A percentile compares a stretch with the other conserved stretches of the same genome.
Evolutionary conservation across 169 alveolate genomes (phyloP).

Genomic region (Babesia bigemina): DNA sequence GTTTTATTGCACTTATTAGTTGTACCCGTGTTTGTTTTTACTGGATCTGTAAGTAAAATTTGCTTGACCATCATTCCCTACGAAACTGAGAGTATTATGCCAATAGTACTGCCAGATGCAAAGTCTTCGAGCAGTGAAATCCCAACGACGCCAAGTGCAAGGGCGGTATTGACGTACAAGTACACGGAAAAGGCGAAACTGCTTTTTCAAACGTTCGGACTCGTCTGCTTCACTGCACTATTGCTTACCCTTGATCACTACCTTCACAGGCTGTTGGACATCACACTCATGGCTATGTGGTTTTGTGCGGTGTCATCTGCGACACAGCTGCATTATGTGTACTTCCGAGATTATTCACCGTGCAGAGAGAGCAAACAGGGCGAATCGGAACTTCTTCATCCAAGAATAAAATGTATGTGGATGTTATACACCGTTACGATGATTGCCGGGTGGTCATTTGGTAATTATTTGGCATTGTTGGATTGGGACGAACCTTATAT

Average conservation of each 20-base stretch:
- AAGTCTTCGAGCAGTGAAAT: background rate
- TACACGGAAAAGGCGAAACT: slow-evolving; percentile 2
- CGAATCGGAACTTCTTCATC: background rate
- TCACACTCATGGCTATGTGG: background rate
- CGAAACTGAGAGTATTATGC: background rate
- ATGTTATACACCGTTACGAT: background rate
- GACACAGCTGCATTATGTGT: slow-evolving; percentile 24
- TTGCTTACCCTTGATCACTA: slow-evolving; percentile 36
- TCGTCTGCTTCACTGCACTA: slow-evolving; percentile 16
- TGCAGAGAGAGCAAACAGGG: background rate
- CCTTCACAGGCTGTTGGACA: slow-evolving; percentile 5
- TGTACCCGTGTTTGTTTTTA: background rate
- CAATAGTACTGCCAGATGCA: background rate
- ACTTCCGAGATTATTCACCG: background rate
- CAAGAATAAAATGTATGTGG: background rate
- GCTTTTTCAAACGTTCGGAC: background rate
- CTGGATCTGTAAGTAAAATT: slow-evolving; percentile 7
- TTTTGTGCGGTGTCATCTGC: slow-evolving; percentile 9
- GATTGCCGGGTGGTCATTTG: slow-evolving; percentile 45
- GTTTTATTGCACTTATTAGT: background rate
- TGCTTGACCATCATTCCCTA: background rate
- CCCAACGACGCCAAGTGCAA: background rate
- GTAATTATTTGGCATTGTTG: slow-evolving; percentile 52
- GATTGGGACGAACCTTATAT: slow-evolving; percentile 58
- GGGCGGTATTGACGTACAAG: background rate